Evolutionary conservation across 2,329 filamentous ascomycete genomes (phyloP), one percentile per base, ranked within the genome.

Genomic region (Lasiodiplodia citricola): DNA sequence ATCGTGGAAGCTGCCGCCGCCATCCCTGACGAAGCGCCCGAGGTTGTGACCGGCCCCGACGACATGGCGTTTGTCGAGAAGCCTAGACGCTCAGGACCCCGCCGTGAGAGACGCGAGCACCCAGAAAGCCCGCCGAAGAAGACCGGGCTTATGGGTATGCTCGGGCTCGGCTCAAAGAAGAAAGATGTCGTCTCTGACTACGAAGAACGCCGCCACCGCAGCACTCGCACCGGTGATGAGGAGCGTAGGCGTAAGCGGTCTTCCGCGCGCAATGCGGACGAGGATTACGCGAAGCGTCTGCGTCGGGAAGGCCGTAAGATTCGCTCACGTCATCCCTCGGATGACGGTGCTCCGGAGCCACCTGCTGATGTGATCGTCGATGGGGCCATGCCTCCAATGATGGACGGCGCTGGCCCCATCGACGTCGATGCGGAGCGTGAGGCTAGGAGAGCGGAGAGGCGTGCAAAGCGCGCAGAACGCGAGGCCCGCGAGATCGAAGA

Each of bases 61-160:
- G 85, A 87, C 69, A 74, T 84, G 60, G 81, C 83, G 23, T 86
- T 86, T 71, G 83, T 86, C 62, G 84, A 87, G 72, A 79, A 82
- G 63, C 81, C 83, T 62, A 80, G 80, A 86, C 67, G 74, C 76
- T 68, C 75, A 71, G 66, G 71, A 73, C 58, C 75, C 71, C 82
- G 85, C 65, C 79, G 86, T 44, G 74, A 89, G 57, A 88, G 87
- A 75, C 87, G 90, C 58, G 87, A 47, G 87, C 85, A 72, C 90
- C 90, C 4, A 86, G 82, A 66, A 84, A 56, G 50, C 23, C 41
- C 67, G 10, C 58, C 88, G 3, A 90, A 87, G 76, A 91, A 89
- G 75, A 79, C 88, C 65, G 86, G 87, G 25, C 78, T 90, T 18
- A 87, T 88, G 80, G 85, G 87, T n/a, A 83, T 75, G 70, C 80